These are phyloP conservation scores for Pouteria campechiana DNA, from an alignment of 179 eudicot genomes.

Conservation along the genomic window DNA sequence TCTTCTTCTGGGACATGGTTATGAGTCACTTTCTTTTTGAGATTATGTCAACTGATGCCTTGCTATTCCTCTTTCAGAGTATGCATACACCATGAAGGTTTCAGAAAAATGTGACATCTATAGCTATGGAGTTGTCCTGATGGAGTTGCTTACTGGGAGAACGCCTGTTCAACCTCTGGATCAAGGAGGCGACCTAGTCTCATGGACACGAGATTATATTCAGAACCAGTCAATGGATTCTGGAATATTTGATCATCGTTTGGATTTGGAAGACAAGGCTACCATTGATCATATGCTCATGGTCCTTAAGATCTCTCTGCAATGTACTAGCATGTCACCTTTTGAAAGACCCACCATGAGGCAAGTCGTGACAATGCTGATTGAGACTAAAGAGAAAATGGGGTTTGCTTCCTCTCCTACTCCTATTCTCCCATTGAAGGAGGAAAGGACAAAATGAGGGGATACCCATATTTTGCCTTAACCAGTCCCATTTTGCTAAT, in stretches of 20 bases:
- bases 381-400: slow-evolving; percentile 28
- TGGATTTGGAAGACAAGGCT: slow-evolving; percentile 20
- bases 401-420: slow-evolving; percentile 27
- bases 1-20: no score
- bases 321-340: slow-evolving; percentile 24
- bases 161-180: slow-evolving; percentile 33
- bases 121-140: slow-evolving; percentile 36
- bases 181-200: slow-evolving; percentile 29
- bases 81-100: slow-evolving; percentile 38
- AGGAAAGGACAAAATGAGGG: no score
- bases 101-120: slow-evolving; percentile 35
- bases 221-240: slow-evolving; percentile 11
- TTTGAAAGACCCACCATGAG: slow-evolving; percentile 34
- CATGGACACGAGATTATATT: slow-evolving; percentile 25
- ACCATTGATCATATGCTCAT: slow-evolving; percentile 25
- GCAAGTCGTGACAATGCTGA: slow-evolving; percentile 31
- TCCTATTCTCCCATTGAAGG: slow-evolving; percentile 33
- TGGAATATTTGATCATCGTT: slow-evolving; percentile 22
- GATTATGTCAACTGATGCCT: no score
- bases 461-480: no score
- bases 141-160: slow-evolving; percentile 31
- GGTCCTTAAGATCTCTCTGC: slow-evolving; percentile 27
- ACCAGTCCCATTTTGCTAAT: no score
- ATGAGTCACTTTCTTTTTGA: no score
- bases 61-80: no score